Base-by-base conservation (phyloP, 306 rosid genomes). In the Gynostemma pentaphyllum region DNA sequence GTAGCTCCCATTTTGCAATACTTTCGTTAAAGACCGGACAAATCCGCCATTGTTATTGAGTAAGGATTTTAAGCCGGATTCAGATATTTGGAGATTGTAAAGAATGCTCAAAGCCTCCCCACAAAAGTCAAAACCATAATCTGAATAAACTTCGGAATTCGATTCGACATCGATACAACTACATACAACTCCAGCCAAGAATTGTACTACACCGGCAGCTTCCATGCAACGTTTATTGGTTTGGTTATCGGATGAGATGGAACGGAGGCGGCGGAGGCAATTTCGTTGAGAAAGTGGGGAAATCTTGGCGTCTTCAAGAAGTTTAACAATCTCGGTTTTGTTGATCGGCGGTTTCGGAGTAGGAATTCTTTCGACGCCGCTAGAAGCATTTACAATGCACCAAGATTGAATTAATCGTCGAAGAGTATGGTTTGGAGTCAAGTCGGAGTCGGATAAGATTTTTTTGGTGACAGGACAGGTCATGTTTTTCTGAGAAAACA, bases 361-460 rank as follows among this genome's bases (percentile, higher is more conserved):
- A 0, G 92, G 89, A 34, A 87, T 82, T 4, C 83, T 73, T 22
- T 80, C 73, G 5, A 87, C 61, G 3, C 86, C 85, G 0, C 45
- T 66, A 0, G 74, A 44, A 6, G 86, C 65, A 7, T 84, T 82
- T 24, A 70, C 75, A 3, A 77, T 75, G 78, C 91, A 84, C 95
- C 95, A 87, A 0, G 92, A 78, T 74, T 79, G 95, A 75, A 84
- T 87, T 28, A 87, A 62, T 0, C 95, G 85, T n/a, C 85, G 82
- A 12, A 87, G 68, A 2, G 83, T 87, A 64, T 84, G 89, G 51
- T 87, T 87, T 0, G 95, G 95, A 6, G 95, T 87, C 36, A 84
- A 52, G 16, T 80, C 82, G 19, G 85, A 73, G 47, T 72, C 66
- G 0, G 82, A 81, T 2, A 88, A 62, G n/a, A 70, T 78, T 49